Evolutionary conservation across 305 asterid genomes (phyloP).

Genomic region (Fraxinus sp.): DNA sequence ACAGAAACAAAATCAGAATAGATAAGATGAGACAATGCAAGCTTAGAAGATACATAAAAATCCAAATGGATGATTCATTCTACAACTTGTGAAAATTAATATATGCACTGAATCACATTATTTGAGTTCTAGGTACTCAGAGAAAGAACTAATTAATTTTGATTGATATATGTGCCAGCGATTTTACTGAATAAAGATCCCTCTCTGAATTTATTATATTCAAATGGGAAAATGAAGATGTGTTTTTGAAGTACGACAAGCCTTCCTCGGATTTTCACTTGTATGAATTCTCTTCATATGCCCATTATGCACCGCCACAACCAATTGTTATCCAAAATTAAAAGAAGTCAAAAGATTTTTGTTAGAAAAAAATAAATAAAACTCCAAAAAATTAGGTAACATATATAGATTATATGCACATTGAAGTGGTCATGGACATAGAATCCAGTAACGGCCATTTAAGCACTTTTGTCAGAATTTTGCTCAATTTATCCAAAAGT

Average conservation of each 20-base stretch:
- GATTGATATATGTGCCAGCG: background rate
- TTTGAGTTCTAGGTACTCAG: background rate
- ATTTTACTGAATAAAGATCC: background rate
- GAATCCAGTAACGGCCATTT: background rate
- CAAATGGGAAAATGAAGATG: background rate
- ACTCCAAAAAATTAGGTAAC: background rate
- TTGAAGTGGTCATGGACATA: background rate
- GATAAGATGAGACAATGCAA: constrained; percentile 7
- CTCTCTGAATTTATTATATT: background rate
- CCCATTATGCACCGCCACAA: background rate
- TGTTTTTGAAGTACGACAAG: background rate
- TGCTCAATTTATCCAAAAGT: constrained; percentile 7
- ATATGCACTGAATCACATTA: background rate
- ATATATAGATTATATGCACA: background rate
- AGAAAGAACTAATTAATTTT: background rate
- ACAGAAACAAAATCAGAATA: constrained; percentile 26
- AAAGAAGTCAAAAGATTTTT: background rate
- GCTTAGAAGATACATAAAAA: background rate
- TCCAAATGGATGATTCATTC: background rate
- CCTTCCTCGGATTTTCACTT: background rate
- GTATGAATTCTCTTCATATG: background rate
- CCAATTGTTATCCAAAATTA: background rate
- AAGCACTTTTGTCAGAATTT: constrained; percentile 7
- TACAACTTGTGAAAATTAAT: background rate
- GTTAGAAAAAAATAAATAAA: background rate